phyloP scores from a whole-genome alignment of 495 filamentous ascomycete species.

The Penicillium soppii region DNA sequence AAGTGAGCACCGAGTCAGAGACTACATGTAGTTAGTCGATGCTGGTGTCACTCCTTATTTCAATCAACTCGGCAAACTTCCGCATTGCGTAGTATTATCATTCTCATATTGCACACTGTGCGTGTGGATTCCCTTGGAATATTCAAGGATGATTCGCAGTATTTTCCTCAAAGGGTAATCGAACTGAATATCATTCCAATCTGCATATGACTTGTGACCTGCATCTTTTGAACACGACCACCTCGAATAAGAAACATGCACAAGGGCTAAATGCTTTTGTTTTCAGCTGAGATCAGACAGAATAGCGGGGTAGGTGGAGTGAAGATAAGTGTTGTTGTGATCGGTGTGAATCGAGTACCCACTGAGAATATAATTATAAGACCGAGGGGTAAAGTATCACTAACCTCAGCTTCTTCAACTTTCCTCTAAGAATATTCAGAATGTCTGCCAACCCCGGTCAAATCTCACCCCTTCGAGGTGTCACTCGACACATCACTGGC shows the following conservation, averaged over 20 bases:
- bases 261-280: not conserved
- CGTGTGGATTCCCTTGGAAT: no score
- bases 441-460: constrained; percentile 18
- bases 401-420: not conserved
- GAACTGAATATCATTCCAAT: not conserved
- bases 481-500: constrained; percentile 41
- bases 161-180: not conserved
- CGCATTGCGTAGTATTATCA: no score
- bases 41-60: no score
- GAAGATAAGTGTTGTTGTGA: not conserved
- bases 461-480: constrained; percentile 28
- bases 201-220: not conserved
- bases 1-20: no score
- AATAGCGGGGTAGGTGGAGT: not conserved
- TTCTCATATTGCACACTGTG: no score
- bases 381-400: not conserved
- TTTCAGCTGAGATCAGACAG: not conserved
- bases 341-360: not conserved
- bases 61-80: no score
- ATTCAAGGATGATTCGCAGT: not conserved
- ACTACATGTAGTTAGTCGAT: no score
- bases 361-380: not conserved
- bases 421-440: not conserved
- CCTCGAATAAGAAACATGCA: not conserved
- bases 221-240: not conserved